phyloP scores from a whole-genome alignment of 306 rosid genomes.

The Pyrus communis region DNA sequence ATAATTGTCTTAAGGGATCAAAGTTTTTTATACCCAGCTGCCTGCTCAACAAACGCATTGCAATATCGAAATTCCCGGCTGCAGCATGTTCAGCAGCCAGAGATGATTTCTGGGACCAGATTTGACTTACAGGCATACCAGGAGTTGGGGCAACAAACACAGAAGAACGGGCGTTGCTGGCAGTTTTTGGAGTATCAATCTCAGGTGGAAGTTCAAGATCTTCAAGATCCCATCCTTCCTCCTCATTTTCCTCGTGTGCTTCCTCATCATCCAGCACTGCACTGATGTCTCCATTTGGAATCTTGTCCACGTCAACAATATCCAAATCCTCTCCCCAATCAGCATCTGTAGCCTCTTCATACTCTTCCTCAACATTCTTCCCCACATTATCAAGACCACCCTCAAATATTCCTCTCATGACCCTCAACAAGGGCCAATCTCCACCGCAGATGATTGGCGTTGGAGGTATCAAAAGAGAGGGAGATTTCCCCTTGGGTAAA shows the following conservation, averaged over 20 bases:
- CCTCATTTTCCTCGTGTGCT: constrained; percentile 51
- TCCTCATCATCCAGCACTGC: constrained; percentile 50
- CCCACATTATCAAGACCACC: constrained; percentile 54
- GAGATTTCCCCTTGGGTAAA: constrained; percentile 49
- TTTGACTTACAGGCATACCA: constrained; percentile 77
- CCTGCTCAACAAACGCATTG: constrained; percentile 68
- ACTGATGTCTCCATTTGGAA: constrained; percentile 59
- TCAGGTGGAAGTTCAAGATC: constrained; percentile 79
- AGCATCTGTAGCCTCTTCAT: constrained; percentile 56
- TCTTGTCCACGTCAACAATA: constrained; percentile 47
- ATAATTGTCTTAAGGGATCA: constrained; percentile 52
- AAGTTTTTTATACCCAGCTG: constrained; percentile 74
- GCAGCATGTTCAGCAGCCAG: constrained; percentile 97
- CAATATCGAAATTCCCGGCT: constrained; percentile 78
- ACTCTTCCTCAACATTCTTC: constrained; percentile 41
- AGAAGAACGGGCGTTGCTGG: constrained; percentile 37
- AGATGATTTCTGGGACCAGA: constrained; percentile 76
- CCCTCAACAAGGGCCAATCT: constrained; percentile 86
- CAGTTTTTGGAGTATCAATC: constrained; percentile 55
- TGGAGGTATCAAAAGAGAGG: constrained; percentile 68
- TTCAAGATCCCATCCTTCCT: constrained; percentile 78
- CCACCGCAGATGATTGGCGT: constrained; percentile 56
- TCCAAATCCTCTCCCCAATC: constrained; percentile 72
- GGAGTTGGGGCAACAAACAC: constrained; percentile 70
- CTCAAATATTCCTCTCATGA: constrained; percentile 67